phyloP scores from a whole-genome alignment of 1,139 yeast genomes.

The Insectozyma bohioensis region DNA sequence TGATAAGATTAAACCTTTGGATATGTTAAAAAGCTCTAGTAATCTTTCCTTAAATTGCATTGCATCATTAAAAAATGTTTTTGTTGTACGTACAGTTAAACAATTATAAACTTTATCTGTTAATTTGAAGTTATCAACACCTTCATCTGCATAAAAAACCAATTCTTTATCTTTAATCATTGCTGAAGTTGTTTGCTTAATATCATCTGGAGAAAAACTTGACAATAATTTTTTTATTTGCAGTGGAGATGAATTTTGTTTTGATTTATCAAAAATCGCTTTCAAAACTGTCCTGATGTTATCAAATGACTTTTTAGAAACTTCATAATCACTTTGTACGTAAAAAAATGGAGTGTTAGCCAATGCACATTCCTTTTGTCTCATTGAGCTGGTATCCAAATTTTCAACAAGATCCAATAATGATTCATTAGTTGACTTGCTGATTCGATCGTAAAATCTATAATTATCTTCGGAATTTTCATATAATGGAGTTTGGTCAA shows the following conservation, averaged over 20 bases:
- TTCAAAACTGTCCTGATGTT: constrained; percentile 43
- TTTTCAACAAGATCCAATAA: constrained; percentile 33
- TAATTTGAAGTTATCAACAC: constrained; percentile 50
- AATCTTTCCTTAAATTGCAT: constrained; percentile 42
- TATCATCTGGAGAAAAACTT: constrained; percentile 39
- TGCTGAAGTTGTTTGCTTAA: constrained; percentile 50
- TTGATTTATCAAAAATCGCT: constrained; percentile 61
- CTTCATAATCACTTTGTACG: constrained; percentile 18
- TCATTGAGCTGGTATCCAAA: constrained; percentile 49
- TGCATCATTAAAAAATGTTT: constrained; percentile 46
- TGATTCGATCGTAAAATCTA: constrained; percentile 25
- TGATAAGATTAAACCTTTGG: constrained; percentile 57
- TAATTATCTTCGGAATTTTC: constrained; percentile 26
- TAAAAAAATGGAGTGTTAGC: constrained; percentile 39
- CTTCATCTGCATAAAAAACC: constrained; percentile 46
- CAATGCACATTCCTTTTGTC: constrained; percentile 52
- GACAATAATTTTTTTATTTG: constrained; percentile 45
- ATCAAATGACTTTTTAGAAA: constrained; percentile 25
- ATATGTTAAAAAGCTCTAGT: constrained; percentile 32
- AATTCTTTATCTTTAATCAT: constrained; percentile 57
- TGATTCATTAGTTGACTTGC: constrained; percentile 10
- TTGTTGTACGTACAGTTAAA: constrained; percentile 40
- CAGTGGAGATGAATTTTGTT: constrained; percentile 44
- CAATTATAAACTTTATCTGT: constrained; percentile 55
- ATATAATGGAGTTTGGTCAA: constrained; percentile 39